Conservation (phyloP, 2,329 filamentous ascomycete species). For the Zalaria obscura region DNA sequence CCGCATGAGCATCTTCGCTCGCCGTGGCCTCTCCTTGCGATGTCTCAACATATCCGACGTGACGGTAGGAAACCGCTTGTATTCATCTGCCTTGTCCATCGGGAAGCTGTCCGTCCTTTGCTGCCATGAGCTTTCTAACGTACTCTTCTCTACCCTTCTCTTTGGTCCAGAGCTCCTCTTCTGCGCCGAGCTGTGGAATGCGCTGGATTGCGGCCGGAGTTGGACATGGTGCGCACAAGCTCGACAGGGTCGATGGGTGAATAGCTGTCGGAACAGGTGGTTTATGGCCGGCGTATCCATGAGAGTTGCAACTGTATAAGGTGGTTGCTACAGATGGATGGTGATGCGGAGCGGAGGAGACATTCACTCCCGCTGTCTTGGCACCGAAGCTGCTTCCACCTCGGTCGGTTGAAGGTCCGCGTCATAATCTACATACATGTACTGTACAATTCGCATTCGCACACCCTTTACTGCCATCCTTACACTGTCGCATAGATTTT, state of each 20-base stretch:
- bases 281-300: conserved; percentile 77
- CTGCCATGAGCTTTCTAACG: conserved; percentile 66
- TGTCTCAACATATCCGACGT: conserved; percentile 65
- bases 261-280: conserved; percentile 73
- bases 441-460: too few relatives aligned
- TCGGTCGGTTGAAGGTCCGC: too few relatives aligned
- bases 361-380: not conserved
- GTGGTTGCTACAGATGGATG: not conserved
- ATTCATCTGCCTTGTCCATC: conserved; percentile 65
- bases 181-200: not conserved
- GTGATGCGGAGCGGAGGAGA: not conserved
- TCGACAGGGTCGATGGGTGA: conserved; percentile 56
- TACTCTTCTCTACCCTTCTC: conserved; percentile 20
- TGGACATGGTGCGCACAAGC: conserved; percentile 24
- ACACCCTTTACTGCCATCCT: too few relatives aligned
- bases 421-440: too few relatives aligned
- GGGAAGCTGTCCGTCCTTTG: conserved; percentile 65
- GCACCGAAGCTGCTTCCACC: not conserved
- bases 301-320: not conserved
- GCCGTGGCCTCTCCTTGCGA: conserved; percentile 60
- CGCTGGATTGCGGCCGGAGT: conserved; percentile 16
- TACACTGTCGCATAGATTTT: too few relatives aligned
- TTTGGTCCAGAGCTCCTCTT: conserved; percentile 6
- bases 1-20: conserved; percentile 91
- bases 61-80: conserved; percentile 67